Evolutionary conservation across 148 eudicot species (phyloP), one percentile per base, ranked within the genome.

Genomic region (Hydrangea macrophylla): DNA sequence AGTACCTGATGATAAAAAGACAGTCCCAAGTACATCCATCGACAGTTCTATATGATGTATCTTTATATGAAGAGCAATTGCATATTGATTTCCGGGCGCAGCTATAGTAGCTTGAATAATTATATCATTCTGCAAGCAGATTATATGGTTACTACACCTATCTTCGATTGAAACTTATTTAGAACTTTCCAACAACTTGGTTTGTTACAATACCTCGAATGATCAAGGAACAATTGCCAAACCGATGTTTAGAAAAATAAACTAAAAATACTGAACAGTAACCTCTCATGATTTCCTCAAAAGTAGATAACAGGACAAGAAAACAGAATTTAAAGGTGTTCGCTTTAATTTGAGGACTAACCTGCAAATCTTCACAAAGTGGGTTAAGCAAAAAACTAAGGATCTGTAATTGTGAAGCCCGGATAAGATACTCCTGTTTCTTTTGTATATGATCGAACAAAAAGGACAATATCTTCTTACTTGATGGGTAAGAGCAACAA

Each of bases 321-420:
- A 23, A 42, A 8, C n/a, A 25, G 3, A 32, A 15, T 30, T 59
- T 20, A 69, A 69, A 50, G 67, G 15, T 64, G 33, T 13, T 25
- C 42, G 55, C 26, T 28, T 40, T 35, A 24, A 70, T 64, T 75
- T 39, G 45, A n/a, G 69, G 50, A 73, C 86, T 67, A 68, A 87
- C 92, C 88, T 80, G 68, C 62, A 71, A 51, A 48, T 27, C 54
- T n/a, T n/a, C n/a, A n/a, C n/a, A n/a, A n/a, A n/a, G n/a, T n/a
- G n/a, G n/a, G n/a, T n/a, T n/a, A n/a, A n/a, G n/a, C n/a, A n/a
- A n/a, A n/a, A n/a, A n/a, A n/a, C n/a, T n/a, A n/a, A n/a, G n/a
- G n/a, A n/a, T n/a, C n/a, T n/a, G n/a, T n/a, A n/a, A n/a, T n/a
- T n/a, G n/a, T n/a, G n/a, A n/a, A n/a, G 17, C 60, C 31, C 62